Base-by-base conservation (phyloP, 2,329 filamentous ascomycete genomes). In the Xylariaceae sp. region DNA sequence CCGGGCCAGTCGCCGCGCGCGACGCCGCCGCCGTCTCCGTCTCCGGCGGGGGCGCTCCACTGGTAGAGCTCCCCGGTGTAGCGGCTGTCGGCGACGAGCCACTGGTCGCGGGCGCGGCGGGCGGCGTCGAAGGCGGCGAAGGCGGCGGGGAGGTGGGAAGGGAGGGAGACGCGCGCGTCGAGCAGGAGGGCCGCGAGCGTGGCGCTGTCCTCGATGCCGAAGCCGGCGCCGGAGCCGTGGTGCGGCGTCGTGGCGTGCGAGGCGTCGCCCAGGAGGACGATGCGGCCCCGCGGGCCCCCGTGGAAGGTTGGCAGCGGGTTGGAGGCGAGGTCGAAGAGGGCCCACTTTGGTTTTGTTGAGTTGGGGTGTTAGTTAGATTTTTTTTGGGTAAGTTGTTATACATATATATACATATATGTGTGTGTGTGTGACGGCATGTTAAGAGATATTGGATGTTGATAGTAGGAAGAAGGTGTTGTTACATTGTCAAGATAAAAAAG, bases 211-310 rank as follows among this genome's bases (percentile, higher is more conserved):
- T 82, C 79, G 55, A 85, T 78, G 2, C 77, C 81, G 58, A 84
- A 75, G 2, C 80, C 80, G 0, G 79, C 77, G 7, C 83, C 83
- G 3, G 82, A 79, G 0, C 82, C 82, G 36, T 82, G 78, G 24
- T 81, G 78, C 0, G 83, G 83, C 0, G 81, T 80, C 36, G 81
- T 81, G 0, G 82, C 82, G 64, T 86, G 83, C 0, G 83, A 83
- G 0, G 84, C 82, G 63, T 87, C 83, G 10, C 83, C 84, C 0
- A 81, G 63, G 6, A 85, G 70, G 30, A 71, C 74, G 16, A 77
- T 57, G 0, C 74, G n/a, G n/a, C n/a, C n/a, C n/a, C n/a, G n/a
- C n/a, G n/a, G 67, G n/a, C 69, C 72, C 18, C 69, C 68, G 58
- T 67, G 15, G 46, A 49, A 70, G 44, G 75, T 79, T 3, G 62